Conservation (phyloP, 352 stramenopile genomes). For the Globisporangium paddicum region DNA sequence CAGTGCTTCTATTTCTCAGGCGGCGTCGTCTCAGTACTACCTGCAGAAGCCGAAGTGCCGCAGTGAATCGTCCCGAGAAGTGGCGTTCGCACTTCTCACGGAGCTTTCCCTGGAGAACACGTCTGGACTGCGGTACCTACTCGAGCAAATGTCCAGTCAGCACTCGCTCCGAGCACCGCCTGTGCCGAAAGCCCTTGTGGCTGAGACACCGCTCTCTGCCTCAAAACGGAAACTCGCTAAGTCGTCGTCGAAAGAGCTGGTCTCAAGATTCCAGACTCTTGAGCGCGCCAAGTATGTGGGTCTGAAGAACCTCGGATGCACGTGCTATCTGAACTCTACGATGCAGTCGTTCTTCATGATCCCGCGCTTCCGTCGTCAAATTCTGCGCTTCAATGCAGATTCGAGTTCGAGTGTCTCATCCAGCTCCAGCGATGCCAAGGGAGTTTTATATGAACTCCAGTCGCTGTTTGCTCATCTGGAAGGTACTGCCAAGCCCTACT, state of each 20-base stretch:
- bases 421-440: constrained; percentile 20
- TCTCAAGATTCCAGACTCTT: constrained; percentile 20
- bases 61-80: constrained; percentile 61
- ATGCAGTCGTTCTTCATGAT: constrained; percentile 96
- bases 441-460: constrained; percentile 85
- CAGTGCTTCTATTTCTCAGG: constrained; percentile 8
- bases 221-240: constrained; percentile 56
- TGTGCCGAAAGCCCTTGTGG: constrained; percentile 19
- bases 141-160: constrained; percentile 66
- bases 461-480: constrained; percentile 89
- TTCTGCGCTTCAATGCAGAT: constrained; percentile 61
- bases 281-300: constrained; percentile 85
- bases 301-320: constrained; percentile 93
- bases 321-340: constrained; percentile 95
- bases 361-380: constrained; percentile 80
- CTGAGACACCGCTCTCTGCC: constrained; percentile 15
- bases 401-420: constrained; percentile 6
- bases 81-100: constrained; percentile 76
- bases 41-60: constrained; percentile 78
- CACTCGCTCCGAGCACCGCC: constrained; percentile 60
- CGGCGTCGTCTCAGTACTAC: constrained; percentile 62
- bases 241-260: constrained; percentile 24
- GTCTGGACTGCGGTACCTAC: constrained; percentile 53
- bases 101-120: constrained; percentile 66
- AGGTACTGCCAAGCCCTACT: constrained; percentile 80